Conservation (phyloP, 202 grass and related monocot genomes). For the Schoenoplectus tabernaemontani region DNA sequence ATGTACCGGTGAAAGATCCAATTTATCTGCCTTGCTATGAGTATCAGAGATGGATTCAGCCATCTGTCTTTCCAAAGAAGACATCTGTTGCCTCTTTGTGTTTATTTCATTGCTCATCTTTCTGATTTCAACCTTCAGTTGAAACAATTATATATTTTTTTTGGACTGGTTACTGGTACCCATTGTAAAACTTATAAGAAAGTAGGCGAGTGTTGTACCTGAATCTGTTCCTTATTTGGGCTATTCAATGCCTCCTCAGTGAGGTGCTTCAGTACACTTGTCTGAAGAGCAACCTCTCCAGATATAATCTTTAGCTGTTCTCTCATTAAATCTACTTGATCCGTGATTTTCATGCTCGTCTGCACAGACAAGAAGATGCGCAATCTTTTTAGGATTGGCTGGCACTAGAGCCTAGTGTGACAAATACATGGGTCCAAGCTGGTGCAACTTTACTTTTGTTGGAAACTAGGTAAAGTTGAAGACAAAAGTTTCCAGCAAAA, state of each 20-base stretch:
- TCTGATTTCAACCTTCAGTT: conserved; percentile 80
- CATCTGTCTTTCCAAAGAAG: conserved; percentile 81
- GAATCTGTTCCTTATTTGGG: conserved; percentile 72
- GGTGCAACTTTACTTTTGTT: not conserved
- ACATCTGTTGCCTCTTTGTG: conserved; percentile 71
- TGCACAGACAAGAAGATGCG: conserved; percentile 33
- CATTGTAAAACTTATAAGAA: conserved; percentile 5
- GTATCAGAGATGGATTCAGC: conserved; percentile 48
- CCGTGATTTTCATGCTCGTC: conserved; percentile 79
- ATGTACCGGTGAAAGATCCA: conserved; percentile 59
- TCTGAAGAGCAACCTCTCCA: conserved; percentile 89
- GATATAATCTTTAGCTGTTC: conserved; percentile 96
- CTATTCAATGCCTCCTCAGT: conserved; percentile 70
- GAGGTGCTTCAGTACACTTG: conserved; percentile 78
- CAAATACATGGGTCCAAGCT: not conserved
- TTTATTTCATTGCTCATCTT: conserved; percentile 89
- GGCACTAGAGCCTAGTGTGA: not conserved
- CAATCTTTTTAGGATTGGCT: conserved; percentile 2
- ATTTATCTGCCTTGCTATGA: conserved; percentile 58
- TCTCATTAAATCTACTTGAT: conserved; percentile 86
- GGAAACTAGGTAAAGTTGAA: not conserved
- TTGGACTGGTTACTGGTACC: conserved; percentile 4
- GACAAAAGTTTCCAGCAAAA: not conserved
- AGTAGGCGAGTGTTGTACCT: conserved; percentile 35
- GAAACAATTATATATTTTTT: conserved; percentile 19